Base-by-base conservation (phyloP, 129 eudicot genomes). In the Deinandra increscens region DNA sequence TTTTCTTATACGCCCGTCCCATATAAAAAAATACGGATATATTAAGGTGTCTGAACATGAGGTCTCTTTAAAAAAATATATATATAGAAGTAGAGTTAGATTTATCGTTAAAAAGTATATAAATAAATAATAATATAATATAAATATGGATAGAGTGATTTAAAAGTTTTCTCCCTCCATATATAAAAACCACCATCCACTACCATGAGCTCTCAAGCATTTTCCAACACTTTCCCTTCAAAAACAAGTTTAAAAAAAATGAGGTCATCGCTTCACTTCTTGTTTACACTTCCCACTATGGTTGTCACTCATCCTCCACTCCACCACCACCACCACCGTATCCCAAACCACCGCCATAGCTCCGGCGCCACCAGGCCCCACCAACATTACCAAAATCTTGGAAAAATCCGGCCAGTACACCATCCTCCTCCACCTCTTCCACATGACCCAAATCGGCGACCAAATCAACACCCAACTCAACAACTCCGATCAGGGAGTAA, bases 391-490 rank as follows among this genome's bases (percentile, higher is more conserved):
- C 9, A 70, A 78, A 38, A 83, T 90, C 87, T 80, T 90, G 15
- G 82, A 83, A 31, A 90, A 90, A 53, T 85, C 88, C 53, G 88
- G 87, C 37, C 95, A 84, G 36, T 87, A 69, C 85, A 87, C 88
- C 10, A 79, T 82, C 6, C 70, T 90, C 11, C 84, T 87, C 73
- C 78, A 85, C 22, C 95, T 90, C 49, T 36, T 82, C 3, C 46
- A 17, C 45, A 72, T 58, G 61, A 86, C 97, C 50, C 81, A 81
- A 76, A 55, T 68, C 4, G 85, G 67, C 18, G 81, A 82, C 42
- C 97, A 90, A 51, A 84, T 90, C 82, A 76, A 84, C 76, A 76
- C 83, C 51, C 97, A 86, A 42, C 91, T 90, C 73, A 90, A 87
- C 87, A 87, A 90, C 64, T 82, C 97, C 22, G 76, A 84, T 54